Conservation (phyloP, 2,329 filamentous ascomycete species). For the Apiospora kogelbergensis region DNA sequence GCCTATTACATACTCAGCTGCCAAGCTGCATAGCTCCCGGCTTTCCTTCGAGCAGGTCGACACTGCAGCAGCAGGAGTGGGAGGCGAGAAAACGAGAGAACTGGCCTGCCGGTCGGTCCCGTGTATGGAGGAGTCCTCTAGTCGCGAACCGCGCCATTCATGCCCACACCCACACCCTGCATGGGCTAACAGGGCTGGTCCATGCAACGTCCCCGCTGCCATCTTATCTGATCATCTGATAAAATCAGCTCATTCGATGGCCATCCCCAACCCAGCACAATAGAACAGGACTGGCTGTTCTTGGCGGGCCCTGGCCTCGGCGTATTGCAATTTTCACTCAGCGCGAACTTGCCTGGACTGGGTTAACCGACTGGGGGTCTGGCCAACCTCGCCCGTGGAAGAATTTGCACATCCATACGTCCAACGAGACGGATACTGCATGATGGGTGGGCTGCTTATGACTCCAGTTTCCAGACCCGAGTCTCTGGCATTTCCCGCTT, state of each 20-base stretch:
- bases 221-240: constrained; percentile 27
- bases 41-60: no score
- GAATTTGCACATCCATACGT: not conserved
- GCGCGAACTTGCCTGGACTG: not conserved
- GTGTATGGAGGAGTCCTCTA: no score
- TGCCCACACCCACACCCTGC: not conserved
- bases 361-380: not conserved
- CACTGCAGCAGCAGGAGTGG: not conserved
- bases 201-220: constrained; percentile 1
- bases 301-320: not conserved
- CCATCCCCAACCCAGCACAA: not conserved
- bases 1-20: not conserved
- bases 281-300: not conserved
- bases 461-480: not conserved
- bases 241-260: constrained; percentile 18
- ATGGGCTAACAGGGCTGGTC: not conserved
- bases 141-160: not conserved
- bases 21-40: not conserved
- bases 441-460: not conserved
- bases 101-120: not conserved
- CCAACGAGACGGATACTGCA: not conserved
- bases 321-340: not conserved
- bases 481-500: not conserved
- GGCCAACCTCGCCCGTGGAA: not conserved
- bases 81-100: not conserved